A percentile compares a stretch with the other conserved stretches of the same genome.
Evolutionary conservation across 805 yeast species (phyloP).

Genomic region (Sugiyamaella mastotermitis): DNA sequence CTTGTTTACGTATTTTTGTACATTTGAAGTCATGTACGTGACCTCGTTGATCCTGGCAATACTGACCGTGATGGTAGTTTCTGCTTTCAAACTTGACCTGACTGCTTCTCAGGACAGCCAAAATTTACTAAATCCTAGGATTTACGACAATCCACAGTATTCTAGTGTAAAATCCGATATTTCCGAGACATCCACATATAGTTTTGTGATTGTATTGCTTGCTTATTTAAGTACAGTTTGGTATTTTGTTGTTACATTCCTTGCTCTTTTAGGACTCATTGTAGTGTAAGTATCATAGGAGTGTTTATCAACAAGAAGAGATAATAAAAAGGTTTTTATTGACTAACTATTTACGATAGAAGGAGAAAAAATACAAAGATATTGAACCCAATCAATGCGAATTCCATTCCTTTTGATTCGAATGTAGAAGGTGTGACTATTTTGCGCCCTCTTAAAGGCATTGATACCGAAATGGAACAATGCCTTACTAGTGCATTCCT

Average conservation of each 20-base stretch:
- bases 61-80: no score
- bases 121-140: no score
- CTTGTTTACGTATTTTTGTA: no score
- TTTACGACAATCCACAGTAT: no score
- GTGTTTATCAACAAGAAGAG: background rate
- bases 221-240: conserved; percentile 13
- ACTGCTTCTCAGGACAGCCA: no score
- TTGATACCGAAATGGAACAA: conserved; percentile 65
- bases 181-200: no score
- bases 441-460: conserved; percentile 75
- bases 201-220: no score
- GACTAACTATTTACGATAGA: background rate
- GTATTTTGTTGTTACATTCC: conserved; percentile 11
- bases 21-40: no score
- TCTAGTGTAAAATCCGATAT: no score
- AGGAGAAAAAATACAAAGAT: conserved; percentile 1
- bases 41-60: no score
- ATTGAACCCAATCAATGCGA: background rate
- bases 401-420: background rate
- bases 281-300: conserved; percentile 4
- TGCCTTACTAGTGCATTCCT: conserved; percentile 64
- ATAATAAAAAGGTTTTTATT: no score
- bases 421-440: conserved; percentile 57
- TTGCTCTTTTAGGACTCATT: conserved; percentile 11
- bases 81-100: no score